Percentiles rank a stretch among this genome's conserved stretches.
Evolutionary conservation across 1,284 basidiomycete species (phyloP).

Genomic region (Marasmius fiardii): DNA sequence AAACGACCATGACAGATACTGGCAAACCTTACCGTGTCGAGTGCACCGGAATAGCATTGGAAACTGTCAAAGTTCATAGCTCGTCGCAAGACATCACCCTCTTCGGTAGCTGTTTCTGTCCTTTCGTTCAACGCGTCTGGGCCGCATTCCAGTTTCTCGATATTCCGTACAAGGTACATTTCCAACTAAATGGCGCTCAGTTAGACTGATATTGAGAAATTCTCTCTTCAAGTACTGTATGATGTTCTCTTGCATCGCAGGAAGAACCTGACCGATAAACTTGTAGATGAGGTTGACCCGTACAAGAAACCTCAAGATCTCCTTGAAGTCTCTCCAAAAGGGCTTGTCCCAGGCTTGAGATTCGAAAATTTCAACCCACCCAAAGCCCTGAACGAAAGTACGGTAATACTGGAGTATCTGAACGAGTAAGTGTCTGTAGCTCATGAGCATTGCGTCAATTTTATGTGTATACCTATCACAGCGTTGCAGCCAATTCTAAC

Average conservation of each 20-base stretch:
- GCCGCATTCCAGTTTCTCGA: constrained; percentile 60
- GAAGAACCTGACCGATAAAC: background rate
- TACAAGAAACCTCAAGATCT: constrained; percentile 78
- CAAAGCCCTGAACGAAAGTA: constrained; percentile 64
- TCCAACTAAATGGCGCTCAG: background rate
- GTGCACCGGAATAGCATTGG: constrained; percentile 58
- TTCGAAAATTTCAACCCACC: constrained; percentile 51
- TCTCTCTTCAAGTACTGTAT: constrained; percentile 12
- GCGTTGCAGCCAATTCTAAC: constrained; percentile 19
- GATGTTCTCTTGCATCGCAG: background rate
- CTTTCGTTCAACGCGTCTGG: constrained; percentile 75
- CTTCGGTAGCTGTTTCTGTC: constrained; percentile 72
- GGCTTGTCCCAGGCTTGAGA: constrained; percentile 70
- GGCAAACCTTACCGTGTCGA: constrained; percentile 50
- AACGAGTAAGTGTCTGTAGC: constrained; percentile 52
- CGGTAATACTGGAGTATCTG: constrained; percentile 70
- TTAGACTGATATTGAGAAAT: background rate
- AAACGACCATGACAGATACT: constrained; percentile 32
- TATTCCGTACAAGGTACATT: constrained; percentile 54
- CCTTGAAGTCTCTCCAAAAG: constrained; percentile 77
- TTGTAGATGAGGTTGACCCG: constrained; percentile 74
- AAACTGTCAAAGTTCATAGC: constrained; percentile 47
- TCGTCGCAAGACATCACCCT: constrained; percentile 52
- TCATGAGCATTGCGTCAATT: background rate
- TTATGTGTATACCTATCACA: background rate